Conservation (phyloP, 768 basidiomycete species). For the Steccherinum ochraceum region DNA sequence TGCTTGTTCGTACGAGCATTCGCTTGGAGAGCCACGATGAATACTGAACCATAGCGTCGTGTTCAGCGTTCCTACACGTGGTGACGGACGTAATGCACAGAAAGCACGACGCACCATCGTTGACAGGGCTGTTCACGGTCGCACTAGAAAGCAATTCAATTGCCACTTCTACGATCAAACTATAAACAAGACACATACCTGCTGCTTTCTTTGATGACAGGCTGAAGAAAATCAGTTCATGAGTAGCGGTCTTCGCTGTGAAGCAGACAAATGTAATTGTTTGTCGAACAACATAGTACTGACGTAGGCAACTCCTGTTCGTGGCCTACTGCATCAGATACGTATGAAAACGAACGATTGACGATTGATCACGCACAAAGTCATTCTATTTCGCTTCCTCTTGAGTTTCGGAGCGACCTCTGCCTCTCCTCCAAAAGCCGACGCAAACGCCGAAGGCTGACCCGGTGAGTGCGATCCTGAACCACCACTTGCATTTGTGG, state of each 20-base stretch:
- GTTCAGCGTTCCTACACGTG: background rate
- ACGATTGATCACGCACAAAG: conserved; percentile 11
- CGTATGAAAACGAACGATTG: background rate
- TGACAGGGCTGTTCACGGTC: conserved; percentile 20
- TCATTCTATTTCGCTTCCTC: conserved; percentile 15
- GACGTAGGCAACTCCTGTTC: conserved; percentile 5
- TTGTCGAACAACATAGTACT: background rate
- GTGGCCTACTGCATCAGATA: background rate
- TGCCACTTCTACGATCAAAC: background rate
- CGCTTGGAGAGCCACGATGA: conserved; percentile 10
- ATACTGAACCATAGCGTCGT: conserved; percentile 6
- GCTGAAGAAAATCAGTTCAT: conserved; percentile 5
- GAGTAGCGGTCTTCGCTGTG: background rate
- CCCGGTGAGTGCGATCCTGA: background rate
- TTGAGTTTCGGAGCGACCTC: background rate
- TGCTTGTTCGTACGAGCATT: conserved; percentile 13
- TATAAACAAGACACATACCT: conserved; percentile 7
- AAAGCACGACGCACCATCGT: conserved; percentile 14
- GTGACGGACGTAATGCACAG: too few species aligned
- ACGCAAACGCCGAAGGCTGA: conserved; percentile 8
- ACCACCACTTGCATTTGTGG: background rate
- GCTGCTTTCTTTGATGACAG: conserved; percentile 20
- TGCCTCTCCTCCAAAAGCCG: conserved; percentile 6
- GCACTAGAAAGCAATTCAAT: conserved; percentile 9
- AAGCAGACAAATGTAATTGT: background rate